A percentile compares a stretch with the other conserved stretches of the same genome.
These are phyloP conservation scores for Epichloe elymi DNA, from an alignment of 2,329 filamentous ascomycete genomes.

Conservation along the genomic window DNA sequence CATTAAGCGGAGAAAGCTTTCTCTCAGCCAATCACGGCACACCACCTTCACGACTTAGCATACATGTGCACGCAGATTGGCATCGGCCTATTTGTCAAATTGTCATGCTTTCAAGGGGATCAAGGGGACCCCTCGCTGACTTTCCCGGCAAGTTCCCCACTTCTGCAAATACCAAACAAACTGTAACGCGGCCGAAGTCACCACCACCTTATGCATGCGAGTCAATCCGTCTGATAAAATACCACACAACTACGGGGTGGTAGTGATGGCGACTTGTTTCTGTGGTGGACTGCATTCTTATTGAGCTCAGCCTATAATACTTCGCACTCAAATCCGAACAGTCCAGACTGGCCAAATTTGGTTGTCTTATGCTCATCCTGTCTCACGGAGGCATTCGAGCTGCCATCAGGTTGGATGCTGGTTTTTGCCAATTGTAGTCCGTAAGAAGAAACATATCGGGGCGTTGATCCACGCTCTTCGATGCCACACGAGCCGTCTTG, in stretches of 20 bases:
- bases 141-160: too few relatives aligned
- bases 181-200: neutral
- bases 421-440: neutral
- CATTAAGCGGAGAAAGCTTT: slow-evolving; percentile 23
- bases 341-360: neutral
- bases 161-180: neutral
- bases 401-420: neutral
- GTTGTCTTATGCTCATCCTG: neutral
- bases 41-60: slow-evolving; percentile 8
- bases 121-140: too few relatives aligned
- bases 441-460: too few relatives aligned
- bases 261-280: neutral
- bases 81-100: too few relatives aligned
- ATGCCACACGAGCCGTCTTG: too few relatives aligned
- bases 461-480: too few relatives aligned
- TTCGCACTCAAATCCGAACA: neutral
- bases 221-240: neutral
- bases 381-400: neutral
- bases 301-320: neutral
- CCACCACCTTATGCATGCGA: neutral
- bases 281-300: too few relatives aligned
- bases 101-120: too few relatives aligned
- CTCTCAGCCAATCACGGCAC: slow-evolving; percentile 18
- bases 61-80: too few relatives aligned
- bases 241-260: neutral